phyloP scores from a whole-genome alignment of 345 rosid genomes.

The Gossypium longicalyx region DNA sequence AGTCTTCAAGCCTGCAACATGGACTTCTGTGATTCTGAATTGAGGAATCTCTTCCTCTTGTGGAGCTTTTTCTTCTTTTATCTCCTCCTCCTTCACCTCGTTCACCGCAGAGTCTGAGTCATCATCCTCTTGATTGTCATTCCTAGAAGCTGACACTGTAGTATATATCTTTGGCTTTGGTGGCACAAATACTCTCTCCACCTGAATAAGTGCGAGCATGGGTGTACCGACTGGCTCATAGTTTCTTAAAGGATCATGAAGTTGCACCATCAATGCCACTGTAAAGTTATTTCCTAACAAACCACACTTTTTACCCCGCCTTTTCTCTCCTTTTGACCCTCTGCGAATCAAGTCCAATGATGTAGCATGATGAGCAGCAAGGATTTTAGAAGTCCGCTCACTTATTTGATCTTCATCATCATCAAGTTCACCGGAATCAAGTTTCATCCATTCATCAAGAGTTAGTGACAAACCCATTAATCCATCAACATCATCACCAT shows the following conservation, averaged over 20 bases:
- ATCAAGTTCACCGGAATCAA: conserved; percentile 73
- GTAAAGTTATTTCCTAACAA: conserved; percentile 89
- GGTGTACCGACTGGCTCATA: conserved; percentile 91
- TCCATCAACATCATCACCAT: conserved; percentile 55
- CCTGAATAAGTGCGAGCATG: conserved; percentile 93
- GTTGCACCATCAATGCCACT: conserved; percentile 87
- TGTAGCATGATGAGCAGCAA: conserved; percentile 88
- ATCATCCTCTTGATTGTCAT: conserved; percentile 44
- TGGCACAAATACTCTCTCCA: conserved; percentile 84
- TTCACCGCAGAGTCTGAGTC: conserved; percentile 30
- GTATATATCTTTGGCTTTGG: conserved; percentile 77
- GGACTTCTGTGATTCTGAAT: conserved; percentile 73
- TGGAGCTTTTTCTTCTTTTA: conserved; percentile 37
- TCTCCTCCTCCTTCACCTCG: conserved; percentile 18
- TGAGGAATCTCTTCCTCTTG: conserved; percentile 58
- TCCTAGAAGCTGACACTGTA: conserved; percentile 55
- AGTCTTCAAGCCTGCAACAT: conserved; percentile 70
- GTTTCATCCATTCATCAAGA: conserved; percentile 88
- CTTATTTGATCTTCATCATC: conserved; percentile 73
- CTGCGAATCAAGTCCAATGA: conserved; percentile 60
- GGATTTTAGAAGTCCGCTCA: conserved; percentile 72
- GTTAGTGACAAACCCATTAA: conserved; percentile 85
- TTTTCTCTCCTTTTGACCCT: conserved; percentile 66
- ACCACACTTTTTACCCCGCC: conserved; percentile 70
- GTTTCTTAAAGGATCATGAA: conserved; percentile 74